These are phyloP conservation scores for Sextonia rubra DNA, from an alignment of 164 flowering plant species.

Conservation along the genomic window DNA sequence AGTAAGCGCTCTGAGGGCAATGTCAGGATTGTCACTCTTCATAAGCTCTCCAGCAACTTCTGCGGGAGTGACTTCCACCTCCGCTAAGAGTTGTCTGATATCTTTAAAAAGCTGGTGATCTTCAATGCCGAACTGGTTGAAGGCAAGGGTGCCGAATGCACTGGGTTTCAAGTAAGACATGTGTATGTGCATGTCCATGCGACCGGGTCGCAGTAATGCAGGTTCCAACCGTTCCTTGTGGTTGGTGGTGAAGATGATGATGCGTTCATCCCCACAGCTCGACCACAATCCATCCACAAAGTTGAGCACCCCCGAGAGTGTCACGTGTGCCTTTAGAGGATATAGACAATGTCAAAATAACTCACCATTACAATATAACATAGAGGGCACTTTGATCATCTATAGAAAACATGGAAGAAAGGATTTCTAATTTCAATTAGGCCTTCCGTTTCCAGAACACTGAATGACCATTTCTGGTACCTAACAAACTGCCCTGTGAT, in stretches of 20 bases:
- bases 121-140: conserved; percentile 30
- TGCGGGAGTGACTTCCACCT: conserved; percentile 43
- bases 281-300: conserved; percentile 46
- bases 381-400: neutral
- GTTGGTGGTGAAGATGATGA: conserved; percentile 47
- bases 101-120: conserved; percentile 29
- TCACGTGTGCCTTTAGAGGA: conserved; percentile 16
- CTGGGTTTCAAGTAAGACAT: conserved; percentile 47
- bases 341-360: neutral
- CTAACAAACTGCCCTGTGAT: too few relatives aligned
- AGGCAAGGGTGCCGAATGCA: conserved; percentile 40
- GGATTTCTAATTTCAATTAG: too few relatives aligned
- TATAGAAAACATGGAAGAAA: neutral
- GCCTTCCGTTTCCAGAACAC: too few relatives aligned
- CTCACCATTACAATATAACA: neutral
- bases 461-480: too few relatives aligned
- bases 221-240: conserved; percentile 40
- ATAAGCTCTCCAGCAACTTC: conserved; percentile 53
- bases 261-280: conserved; percentile 41
- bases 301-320: conserved; percentile 43
- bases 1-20: conserved; percentile 32
- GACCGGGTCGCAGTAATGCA: conserved; percentile 41
- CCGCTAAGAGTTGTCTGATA: conserved; percentile 27
- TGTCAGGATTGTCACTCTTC: conserved; percentile 42
- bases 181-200: conserved; percentile 53